These are phyloP conservation scores for Pythium dissimile DNA, from an alignment of 352 stramenopile genomes.

Conservation along the genomic window DNA sequence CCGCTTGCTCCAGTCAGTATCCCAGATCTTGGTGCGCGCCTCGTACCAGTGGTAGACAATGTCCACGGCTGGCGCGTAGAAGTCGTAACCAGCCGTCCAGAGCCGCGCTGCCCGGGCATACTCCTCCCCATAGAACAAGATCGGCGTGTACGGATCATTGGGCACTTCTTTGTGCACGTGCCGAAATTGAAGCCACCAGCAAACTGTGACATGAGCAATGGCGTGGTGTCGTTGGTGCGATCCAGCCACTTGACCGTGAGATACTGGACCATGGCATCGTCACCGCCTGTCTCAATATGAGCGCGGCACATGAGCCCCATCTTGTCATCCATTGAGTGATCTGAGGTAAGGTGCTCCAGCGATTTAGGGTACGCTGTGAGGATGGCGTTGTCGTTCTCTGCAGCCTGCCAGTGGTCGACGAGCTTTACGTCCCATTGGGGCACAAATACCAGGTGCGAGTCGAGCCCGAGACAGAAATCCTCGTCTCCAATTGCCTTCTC, in stretches of 20 bases:
- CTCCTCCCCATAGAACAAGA: constrained; percentile 73
- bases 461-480: constrained; percentile 43
- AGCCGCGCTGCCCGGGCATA: constrained; percentile 68
- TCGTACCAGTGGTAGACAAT: constrained; percentile 78
- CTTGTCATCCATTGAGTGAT: constrained; percentile 42
- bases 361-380: constrained; percentile 77
- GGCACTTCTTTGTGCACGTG: constrained; percentile 58
- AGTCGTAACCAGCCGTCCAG: constrained; percentile 74
- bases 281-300: constrained; percentile 60
- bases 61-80: constrained; percentile 66
- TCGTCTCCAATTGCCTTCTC: constrained; percentile 6
- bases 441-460: constrained; percentile 76
- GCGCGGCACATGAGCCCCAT: constrained; percentile 70
- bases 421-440: constrained; percentile 66
- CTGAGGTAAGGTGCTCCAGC: constrained; percentile 36
- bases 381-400: constrained; percentile 64
- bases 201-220: constrained; percentile 67
- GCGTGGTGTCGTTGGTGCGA: constrained; percentile 58
- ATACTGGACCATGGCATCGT: constrained; percentile 73
- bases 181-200: constrained; percentile 78
- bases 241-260: constrained; percentile 51
- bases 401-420: constrained; percentile 57
- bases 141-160: constrained; percentile 71
- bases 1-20: constrained; percentile 60
- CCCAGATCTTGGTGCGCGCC: constrained; percentile 68